Evolutionary conservation across 2,329 filamentous ascomycete genomes (phyloP).

Genomic region (Monosporascus sp.): DNA sequence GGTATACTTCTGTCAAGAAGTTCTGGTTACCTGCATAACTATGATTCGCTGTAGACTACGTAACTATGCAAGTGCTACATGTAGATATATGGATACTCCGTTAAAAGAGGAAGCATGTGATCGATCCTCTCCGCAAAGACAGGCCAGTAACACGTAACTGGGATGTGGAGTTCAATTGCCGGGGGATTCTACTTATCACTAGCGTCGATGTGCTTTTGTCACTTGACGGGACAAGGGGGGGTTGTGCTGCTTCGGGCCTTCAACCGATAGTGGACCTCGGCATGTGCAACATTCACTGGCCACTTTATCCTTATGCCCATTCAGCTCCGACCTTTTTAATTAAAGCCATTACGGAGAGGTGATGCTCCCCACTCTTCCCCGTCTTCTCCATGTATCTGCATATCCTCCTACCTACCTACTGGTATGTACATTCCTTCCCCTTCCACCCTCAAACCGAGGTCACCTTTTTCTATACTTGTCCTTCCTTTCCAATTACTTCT

Average conservation of each 20-base stretch:
- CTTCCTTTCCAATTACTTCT: no score
- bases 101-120: not conserved
- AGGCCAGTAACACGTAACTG: not conserved
- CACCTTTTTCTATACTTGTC: no score
- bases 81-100: no score
- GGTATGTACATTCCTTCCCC: no score
- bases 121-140: not conserved
- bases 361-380: not conserved
- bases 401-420: not conserved
- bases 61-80: no score
- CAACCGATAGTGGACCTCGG: not conserved
- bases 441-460: no score
- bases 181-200: not conserved
- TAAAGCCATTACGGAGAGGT: not conserved
- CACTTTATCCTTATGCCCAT: not conserved
- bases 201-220: not conserved
- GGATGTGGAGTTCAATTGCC: not conserved
- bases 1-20: no score
- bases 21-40: no score
- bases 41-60: no score
- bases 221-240: not conserved
- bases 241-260: no score
- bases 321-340: not conserved
- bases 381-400: not conserved
- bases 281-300: not conserved